Base-by-base conservation (phyloP, 2,329 filamentous ascomycete species). In the Pseudohalonectria lignicola region DNA sequence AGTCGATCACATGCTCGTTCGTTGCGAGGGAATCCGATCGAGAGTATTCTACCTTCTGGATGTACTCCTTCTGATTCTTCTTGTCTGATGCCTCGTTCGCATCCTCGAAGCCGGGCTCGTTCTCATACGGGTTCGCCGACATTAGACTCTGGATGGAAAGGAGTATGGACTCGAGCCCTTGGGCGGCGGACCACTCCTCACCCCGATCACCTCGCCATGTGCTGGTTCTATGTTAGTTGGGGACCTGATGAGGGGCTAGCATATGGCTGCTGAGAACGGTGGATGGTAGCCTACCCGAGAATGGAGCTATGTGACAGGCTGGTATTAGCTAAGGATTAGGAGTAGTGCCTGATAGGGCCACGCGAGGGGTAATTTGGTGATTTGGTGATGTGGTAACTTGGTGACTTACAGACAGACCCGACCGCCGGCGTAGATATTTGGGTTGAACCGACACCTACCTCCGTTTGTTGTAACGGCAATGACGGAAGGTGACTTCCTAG, bases 91-190 rank as follows among this genome's bases (percentile, higher is more conserved):
- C 61, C 8, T 74, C 69, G 33, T 80, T 81, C 11, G 79, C 74
- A 42, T 82, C 73, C 55, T 96, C 90, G 49, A 86, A 95, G 5
- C 92, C 92, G 2, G 92, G 92, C 56, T 98, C 92, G 50, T 96
- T 95, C 54, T 92, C 86, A 59, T 94, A 96, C 0, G 90, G 92
- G 49, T 95, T 94, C 20, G 76, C 64, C 1, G 87, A 94, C 82
- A 98, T 88, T 32, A 98, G 67, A 56, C 88, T 95, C 60, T 98
- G 92, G 41, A 98, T 95, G 5, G 90, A 96, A 38, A 96, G 76
- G 34, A 98, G 61, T 35, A 96, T 86, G 1, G 90, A 96, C 57
- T 96, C 92, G 1, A 98, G 68, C 6, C 92, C 90, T 57, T 96
- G 92, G 1, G 90, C 92, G 13, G 88, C 87, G 13, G 88, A 95